phyloP scores from a whole-genome alignment of 2,329 filamentous ascomycete genomes.

The Stachybotrys echinatus region DNA sequence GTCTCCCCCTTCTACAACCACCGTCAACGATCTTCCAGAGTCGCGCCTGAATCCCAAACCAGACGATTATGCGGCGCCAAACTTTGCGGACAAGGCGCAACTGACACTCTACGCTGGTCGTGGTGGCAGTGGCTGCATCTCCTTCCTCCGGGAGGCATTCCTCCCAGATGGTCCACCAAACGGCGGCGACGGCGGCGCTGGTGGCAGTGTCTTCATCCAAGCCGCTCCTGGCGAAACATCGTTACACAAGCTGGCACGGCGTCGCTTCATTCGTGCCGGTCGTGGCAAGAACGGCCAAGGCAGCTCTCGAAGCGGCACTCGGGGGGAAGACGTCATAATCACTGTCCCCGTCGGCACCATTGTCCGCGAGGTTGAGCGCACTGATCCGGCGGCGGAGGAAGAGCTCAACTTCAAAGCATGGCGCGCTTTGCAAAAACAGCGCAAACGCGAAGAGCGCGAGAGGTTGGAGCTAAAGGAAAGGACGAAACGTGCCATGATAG shows the following conservation, averaged over 20 bases:
- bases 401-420: conserved; percentile 26
- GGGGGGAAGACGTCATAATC: conserved; percentile 82
- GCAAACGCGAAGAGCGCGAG: conserved; percentile 19
- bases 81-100: conserved; percentile 82
- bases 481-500: conserved; percentile 2
- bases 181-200: conserved; percentile 87
- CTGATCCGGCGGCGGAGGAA: conserved; percentile 72
- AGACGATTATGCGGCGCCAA: conserved; percentile 75
- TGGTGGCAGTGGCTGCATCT: conserved; percentile 89
- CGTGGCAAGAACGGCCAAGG: conserved; percentile 76
- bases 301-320: conserved; percentile 65
- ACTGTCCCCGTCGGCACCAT: conserved; percentile 92
- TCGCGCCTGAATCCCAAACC: conserved; percentile 74
- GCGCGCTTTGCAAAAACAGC: conserved; percentile 24
- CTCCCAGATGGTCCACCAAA: conserved; percentile 86
- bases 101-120: conserved; percentile 72
- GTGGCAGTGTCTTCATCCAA: conserved; percentile 92
- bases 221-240: conserved; percentile 88
- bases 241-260: conserved; percentile 81
- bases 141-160: conserved; percentile 88
- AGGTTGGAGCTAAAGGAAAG: conserved; percentile 22
- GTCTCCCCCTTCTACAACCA: conserved; percentile 7
- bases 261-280: conserved; percentile 68
- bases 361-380: conserved; percentile 72
- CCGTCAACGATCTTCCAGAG: conserved; percentile 30